Evolutionary conservation across 176 grass and related monocot species (phyloP).

Genomic region (Stipa capillata): DNA sequence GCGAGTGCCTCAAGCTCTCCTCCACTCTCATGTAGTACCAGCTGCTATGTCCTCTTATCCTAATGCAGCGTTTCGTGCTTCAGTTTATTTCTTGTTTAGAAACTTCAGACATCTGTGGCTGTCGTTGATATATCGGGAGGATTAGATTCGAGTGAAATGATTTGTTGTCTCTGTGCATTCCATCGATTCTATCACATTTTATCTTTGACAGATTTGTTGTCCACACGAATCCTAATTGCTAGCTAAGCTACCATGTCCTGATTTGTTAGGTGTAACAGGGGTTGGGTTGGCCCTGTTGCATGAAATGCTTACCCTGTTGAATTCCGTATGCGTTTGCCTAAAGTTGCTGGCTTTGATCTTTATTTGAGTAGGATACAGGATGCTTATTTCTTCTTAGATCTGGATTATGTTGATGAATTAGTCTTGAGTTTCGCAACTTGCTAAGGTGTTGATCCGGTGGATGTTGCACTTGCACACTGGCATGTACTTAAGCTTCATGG

Average conservation of each 20-base stretch:
- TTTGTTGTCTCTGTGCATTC: background rate
- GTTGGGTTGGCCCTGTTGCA: background rate
- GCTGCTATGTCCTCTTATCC: background rate
- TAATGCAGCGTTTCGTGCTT: background rate
- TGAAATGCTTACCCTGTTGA: constrained; percentile 5
- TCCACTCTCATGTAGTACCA: constrained; percentile 37
- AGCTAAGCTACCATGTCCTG: background rate
- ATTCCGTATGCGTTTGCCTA: background rate
- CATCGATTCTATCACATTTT: background rate
- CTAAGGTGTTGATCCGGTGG: background rate
- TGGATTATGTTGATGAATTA: background rate
- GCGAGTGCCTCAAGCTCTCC: constrained; percentile 81
- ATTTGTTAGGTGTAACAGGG: background rate
- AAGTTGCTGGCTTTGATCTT: background rate
- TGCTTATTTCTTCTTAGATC: background rate
- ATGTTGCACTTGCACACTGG: background rate
- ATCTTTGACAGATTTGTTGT: background rate
- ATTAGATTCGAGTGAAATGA: background rate
- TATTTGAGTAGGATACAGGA: background rate
- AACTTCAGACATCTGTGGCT: background rate
- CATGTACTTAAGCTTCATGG: background rate
- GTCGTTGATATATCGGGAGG: background rate
- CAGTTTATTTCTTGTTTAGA: background rate
- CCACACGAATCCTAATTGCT: background rate
- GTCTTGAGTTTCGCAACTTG: background rate